Conservation (phyloP, 768 basidiomycete genomes). For the Suillus occidentalis region DNA sequence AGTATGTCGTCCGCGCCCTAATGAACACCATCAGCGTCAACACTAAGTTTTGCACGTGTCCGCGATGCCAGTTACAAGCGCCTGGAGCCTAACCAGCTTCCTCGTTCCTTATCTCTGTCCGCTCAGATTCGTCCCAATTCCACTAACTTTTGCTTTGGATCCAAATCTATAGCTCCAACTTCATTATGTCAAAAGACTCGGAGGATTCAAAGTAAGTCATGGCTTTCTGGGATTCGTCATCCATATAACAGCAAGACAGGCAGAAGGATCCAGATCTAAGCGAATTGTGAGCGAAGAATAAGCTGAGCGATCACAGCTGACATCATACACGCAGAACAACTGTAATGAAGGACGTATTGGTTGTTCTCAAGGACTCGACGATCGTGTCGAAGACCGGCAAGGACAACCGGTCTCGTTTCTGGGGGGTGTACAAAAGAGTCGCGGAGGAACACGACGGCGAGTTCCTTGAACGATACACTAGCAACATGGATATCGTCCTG, state of each 20-base stretch:
- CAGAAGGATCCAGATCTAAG: background rate
- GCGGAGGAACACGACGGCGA: too few species aligned
- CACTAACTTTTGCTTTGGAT: background rate
- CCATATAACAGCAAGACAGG: background rate
- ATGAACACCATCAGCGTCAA: background rate
- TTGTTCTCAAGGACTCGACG: too few species aligned
- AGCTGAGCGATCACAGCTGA: background rate
- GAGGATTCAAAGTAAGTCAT: background rate
- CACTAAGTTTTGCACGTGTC: too few species aligned
- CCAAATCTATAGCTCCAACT: too few species aligned
- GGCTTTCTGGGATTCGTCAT: background rate
- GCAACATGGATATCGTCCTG: slow-evolving; percentile 15
- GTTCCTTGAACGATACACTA: too few species aligned
- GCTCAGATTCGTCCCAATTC: background rate
- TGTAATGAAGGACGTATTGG: too few species aligned
- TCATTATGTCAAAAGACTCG: background rate
- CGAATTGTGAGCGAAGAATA: background rate
- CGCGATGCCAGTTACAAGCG: too few species aligned
- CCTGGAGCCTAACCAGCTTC: background rate
- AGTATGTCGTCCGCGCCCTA: too few species aligned
- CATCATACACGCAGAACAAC: background rate
- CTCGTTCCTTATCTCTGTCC: background rate
- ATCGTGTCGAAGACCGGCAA: background rate
- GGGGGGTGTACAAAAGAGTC: too few species aligned
- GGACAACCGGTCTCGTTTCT: too few species aligned